These are phyloP conservation scores for Podila minutissima DNA, from an alignment of 192 early-diverging fungal species.

Conservation along the genomic window DNA sequence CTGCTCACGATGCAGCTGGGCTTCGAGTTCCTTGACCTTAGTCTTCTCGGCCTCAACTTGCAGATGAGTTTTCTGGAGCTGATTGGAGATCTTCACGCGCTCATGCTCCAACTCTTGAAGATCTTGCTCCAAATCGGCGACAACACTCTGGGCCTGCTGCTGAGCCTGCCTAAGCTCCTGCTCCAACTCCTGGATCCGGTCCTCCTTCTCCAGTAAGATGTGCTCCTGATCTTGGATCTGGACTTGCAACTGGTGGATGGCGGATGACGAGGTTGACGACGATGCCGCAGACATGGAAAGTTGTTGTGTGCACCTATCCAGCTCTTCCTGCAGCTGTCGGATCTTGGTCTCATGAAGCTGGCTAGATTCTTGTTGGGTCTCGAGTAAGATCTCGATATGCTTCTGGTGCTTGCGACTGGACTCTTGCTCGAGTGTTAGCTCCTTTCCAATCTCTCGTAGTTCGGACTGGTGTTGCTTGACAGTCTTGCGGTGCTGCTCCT, in stretches of 20 bases:
- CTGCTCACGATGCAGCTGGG: slow-evolving; percentile 13
- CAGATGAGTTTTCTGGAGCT: slow-evolving; percentile 12
- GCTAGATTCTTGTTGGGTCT: background rate
- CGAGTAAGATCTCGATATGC: slow-evolving; percentile 2
- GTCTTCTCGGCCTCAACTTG: slow-evolving; percentile 13
- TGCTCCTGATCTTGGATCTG: slow-evolving; percentile 32
- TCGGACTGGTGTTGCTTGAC: slow-evolving; percentile 9
- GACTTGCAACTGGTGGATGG: slow-evolving; percentile 16
- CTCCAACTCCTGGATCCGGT: slow-evolving; percentile 30
- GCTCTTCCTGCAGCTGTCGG: slow-evolving; percentile 14
- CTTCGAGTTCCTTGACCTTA: slow-evolving; percentile 10
- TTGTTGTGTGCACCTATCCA: slow-evolving; percentile 11
- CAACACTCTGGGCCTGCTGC: slow-evolving; percentile 28
- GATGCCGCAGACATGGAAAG: slow-evolving; percentile 6
- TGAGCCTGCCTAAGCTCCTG: slow-evolving; percentile 27
- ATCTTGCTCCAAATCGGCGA: slow-evolving; percentile 37
- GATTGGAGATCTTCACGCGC: slow-evolving; percentile 2
- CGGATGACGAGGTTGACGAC: slow-evolving; percentile 11
- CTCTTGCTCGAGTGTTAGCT: background rate
- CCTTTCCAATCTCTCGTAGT: slow-evolving; percentile 2
- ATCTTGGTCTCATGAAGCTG: background rate
- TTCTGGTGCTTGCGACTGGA: background rate
- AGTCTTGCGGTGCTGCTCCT: slow-evolving; percentile 16
- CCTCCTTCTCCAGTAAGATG: slow-evolving; percentile 32
- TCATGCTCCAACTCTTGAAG: slow-evolving; percentile 15